phyloP scores from a whole-genome alignment of 192 early-diverging fungal species.

The Coemansia sp. region DNA sequence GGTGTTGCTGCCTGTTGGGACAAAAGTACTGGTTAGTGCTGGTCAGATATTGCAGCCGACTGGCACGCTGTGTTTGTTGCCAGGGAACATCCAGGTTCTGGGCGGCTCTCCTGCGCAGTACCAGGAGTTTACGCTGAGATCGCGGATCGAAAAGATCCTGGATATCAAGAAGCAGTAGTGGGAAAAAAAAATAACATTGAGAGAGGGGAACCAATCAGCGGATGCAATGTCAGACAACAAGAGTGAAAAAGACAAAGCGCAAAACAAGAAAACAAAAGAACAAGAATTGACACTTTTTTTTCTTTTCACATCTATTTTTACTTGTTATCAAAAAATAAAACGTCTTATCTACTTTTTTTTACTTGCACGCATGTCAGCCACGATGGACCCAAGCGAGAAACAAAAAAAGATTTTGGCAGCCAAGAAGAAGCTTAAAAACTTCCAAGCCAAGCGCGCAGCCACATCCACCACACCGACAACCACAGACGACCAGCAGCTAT shows the following conservation, averaged over 20 bases:
- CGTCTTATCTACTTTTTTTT: neutral
- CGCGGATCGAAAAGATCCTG: conserved; percentile 22
- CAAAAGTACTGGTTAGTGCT: conserved; percentile 35
- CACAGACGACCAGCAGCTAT: neutral
- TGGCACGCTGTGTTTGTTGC: conserved; percentile 24
- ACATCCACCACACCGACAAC: conserved; percentile 4
- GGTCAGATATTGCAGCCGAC: conserved; percentile 31
- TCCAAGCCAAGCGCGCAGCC: conserved; percentile 49
- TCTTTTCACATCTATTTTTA: neutral
- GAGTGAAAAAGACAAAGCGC: conserved; percentile 1
- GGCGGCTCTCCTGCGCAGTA: conserved; percentile 44
- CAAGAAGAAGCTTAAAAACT: conserved; percentile 54
- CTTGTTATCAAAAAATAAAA: neutral
- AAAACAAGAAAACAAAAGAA: neutral
- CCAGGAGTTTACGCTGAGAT: conserved; percentile 26
- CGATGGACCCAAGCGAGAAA: conserved; percentile 42
- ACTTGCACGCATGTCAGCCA: neutral
- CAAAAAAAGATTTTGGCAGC: conserved; percentile 50
- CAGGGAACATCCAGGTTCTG: conserved; percentile 19
- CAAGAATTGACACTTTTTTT: neutral
- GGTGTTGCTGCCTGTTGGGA: conserved; percentile 44
- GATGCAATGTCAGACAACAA: conserved; percentile 1
- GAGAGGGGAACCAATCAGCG: conserved; percentile 8
- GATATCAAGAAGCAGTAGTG: neutral
- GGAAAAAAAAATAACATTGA: neutral